Evolutionary conservation across 164 flowering plant genomes (phyloP), one percentile per base, ranked within the genome.

Genomic region (Warburgia ugandensis): DNA sequence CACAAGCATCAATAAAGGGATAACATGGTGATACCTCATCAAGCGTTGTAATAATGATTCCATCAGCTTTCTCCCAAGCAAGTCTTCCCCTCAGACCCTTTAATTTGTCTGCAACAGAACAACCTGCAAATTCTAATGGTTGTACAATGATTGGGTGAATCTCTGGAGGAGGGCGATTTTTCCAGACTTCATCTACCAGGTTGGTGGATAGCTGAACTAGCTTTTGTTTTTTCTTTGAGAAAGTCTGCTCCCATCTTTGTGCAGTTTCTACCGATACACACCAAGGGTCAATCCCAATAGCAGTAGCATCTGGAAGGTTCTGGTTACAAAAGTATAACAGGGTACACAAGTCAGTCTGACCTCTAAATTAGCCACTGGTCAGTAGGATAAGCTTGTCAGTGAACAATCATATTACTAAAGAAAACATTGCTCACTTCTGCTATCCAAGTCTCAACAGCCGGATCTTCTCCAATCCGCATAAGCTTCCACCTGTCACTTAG

Each of bases 181-280:
- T 75, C 99, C 99, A 94, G 52, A 89, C 75, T 69, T 84, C 78
- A 64, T 94, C 99, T 1, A 94, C 96, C 74, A 89, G 72, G 63
- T 86, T 84, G 31, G 48, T 70, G 14, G 80, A 54, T 21, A 91
- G 79, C 43, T 64, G 86, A 49, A 86, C 69, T 46, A 94, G 55
- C 52, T 69, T 86, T 62, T 85, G 94, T 28, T 76, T 72, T 50
- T 75, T 86, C 28, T 63, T 69, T 14, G 69, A 54, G 65, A 92
- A 81, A 56, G 79, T 72, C 67, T 45, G 65, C 64, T 82, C 81
- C 99, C 99, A 92, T 64, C 68, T 84, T 47, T 82, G 78, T 38
- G 95, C 92, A 50, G 91, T 82, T 60, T 84, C 94, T 25, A 88
- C 68, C 6, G 99, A 89, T 39, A 86, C 59, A 49, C 97, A 92